phyloP scores from a whole-genome alignment of 176 grass and related monocot species.

The Paspalum notatum region DNA sequence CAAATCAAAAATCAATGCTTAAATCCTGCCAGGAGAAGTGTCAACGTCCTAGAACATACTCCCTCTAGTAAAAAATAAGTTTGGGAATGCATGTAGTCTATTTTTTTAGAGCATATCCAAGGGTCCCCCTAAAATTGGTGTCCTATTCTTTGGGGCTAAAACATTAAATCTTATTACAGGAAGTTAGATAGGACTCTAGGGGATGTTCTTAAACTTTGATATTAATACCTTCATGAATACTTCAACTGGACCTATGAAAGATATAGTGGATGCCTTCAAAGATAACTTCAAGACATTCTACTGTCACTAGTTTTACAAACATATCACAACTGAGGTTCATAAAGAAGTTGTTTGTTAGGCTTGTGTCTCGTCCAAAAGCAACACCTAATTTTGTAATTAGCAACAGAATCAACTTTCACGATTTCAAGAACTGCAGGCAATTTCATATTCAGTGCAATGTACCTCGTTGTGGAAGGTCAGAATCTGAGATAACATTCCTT shows the following conservation, averaged over 20 bases:
- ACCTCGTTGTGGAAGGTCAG: slow-evolving; percentile 55
- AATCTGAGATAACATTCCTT: slow-evolving; percentile 34
- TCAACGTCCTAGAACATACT: not conserved
- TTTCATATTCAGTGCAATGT: slow-evolving; percentile 33
- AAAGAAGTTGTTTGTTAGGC: not conserved
- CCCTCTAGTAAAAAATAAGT: not conserved
- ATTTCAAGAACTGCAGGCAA: slow-evolving; percentile 25
- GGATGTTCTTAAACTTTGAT: not conserved
- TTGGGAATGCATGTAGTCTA: not conserved
- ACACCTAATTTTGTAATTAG: not conserved
- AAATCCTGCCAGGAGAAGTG: not conserved
- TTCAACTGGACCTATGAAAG: not conserved
- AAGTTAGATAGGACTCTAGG: too few species aligned
- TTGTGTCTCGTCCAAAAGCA: not conserved
- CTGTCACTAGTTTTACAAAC: not conserved
- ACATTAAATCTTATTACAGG: too few species aligned
- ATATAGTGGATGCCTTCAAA: not conserved
- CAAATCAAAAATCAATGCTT: not conserved
- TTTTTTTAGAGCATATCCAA: not conserved
- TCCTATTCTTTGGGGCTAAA: too few species aligned
- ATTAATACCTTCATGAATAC: not conserved
- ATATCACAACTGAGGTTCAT: not conserved
- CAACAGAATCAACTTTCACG: not conserved
- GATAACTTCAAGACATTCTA: not conserved
- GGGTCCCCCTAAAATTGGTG: too few species aligned